phyloP scores from a whole-genome alignment of 768 basidiomycete species.

The Tricholoma furcatifolium region DNA sequence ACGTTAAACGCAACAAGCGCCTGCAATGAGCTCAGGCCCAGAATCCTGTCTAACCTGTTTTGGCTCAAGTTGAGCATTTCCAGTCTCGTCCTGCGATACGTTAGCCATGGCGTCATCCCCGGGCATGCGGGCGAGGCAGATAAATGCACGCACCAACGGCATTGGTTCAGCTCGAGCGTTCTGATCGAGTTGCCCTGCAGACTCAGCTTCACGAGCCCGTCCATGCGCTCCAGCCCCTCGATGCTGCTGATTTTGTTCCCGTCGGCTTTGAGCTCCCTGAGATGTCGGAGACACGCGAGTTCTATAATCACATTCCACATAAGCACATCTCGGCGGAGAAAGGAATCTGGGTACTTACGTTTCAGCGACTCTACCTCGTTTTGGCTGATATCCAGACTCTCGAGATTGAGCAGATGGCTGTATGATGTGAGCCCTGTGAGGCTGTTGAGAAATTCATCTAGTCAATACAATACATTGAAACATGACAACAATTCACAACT shows the following conservation, averaged over 20 bases:
- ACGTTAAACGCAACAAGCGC: slow-evolving; percentile 75
- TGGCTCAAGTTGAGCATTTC: slow-evolving; percentile 83
- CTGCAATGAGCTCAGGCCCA: slow-evolving; percentile 59
- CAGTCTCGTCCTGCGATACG: slow-evolving; percentile 56
- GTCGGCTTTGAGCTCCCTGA: slow-evolving; percentile 90
- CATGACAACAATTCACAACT: slow-evolving; percentile 21
- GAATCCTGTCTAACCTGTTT: slow-evolving; percentile 62
- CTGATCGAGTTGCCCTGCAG: slow-evolving; percentile 71
- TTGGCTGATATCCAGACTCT: slow-evolving; percentile 85
- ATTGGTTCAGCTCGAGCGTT: slow-evolving; percentile 56
- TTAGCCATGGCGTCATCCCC: too few relatives aligned
- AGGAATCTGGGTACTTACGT: slow-evolving; percentile 53
- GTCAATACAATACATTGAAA: slow-evolving; percentile 4
- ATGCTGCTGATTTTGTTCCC: slow-evolving; percentile 74
- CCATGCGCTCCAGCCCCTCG: slow-evolving; percentile 77
- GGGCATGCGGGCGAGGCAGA: slow-evolving; percentile 10
- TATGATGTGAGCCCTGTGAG: slow-evolving; percentile 88
- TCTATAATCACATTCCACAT: slow-evolving; percentile 44
- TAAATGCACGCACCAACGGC: slow-evolving; percentile 60
- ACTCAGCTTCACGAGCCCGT: slow-evolving; percentile 81
- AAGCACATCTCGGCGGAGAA: neutral
- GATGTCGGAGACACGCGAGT: slow-evolving; percentile 76
- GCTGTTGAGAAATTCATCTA: slow-evolving; percentile 33
- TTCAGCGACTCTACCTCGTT: slow-evolving; percentile 87
- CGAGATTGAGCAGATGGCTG: slow-evolving; percentile 80